Conservation (phyloP, 176 grass and related monocot species). For the Bonia amplexicaulis region DNA sequence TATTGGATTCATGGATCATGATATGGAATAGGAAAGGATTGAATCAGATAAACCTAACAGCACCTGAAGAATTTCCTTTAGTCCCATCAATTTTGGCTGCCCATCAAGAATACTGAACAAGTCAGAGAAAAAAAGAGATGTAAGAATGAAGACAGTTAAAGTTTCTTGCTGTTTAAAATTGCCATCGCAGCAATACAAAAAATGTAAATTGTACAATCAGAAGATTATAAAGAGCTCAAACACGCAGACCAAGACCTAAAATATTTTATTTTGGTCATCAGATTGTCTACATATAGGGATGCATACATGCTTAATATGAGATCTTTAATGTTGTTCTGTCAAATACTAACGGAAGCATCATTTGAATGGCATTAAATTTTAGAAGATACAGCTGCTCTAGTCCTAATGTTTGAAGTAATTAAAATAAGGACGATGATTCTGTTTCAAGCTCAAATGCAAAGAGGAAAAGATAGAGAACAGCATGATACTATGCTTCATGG, state of each 20-base stretch:
- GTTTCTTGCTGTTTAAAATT: neutral
- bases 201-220: neutral
- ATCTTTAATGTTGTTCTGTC: neutral
- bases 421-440: neutral
- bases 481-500: neutral
- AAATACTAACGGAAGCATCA: neutral
- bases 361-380: neutral
- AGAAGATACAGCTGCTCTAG: neutral
- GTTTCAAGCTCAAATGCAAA: neutral
- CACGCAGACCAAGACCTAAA: neutral
- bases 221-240: neutral
- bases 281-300: neutral
- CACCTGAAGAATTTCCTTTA: slow-evolving; percentile 97
- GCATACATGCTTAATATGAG: neutral
- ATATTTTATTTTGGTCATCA: neutral
- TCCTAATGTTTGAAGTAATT: neutral
- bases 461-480: neutral
- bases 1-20: neutral
- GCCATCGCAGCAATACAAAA: neutral
- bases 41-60: neutral
- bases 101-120: slow-evolving; percentile 88
- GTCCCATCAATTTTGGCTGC: slow-evolving; percentile 89
- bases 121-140: slow-evolving; percentile 8
- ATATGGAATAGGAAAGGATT: neutral
- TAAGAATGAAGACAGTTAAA: slow-evolving; percentile 29